Percentiles rank a stretch among this genome's conserved stretches.
These are phyloP conservation scores for Asterochloris sp. DNA, from an alignment of 139 green algal genomes.

Conservation along the genomic window DNA sequence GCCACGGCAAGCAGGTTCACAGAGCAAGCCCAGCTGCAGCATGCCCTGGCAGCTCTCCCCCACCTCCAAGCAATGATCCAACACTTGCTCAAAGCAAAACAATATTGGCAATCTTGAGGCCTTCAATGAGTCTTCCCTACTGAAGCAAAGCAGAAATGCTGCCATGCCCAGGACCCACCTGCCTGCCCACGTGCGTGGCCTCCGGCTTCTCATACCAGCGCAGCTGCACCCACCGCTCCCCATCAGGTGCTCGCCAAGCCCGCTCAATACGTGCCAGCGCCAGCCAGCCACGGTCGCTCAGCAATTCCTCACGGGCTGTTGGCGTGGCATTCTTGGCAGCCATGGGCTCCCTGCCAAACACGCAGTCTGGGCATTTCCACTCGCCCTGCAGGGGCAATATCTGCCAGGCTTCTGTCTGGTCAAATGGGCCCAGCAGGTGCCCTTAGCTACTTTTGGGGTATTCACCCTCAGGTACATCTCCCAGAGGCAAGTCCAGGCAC, in stretches of 20 bases:
- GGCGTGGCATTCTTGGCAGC: not conserved
- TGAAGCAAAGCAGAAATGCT: not conserved
- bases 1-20: not conserved
- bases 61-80: not conserved
- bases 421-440: too few species aligned
- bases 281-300: conserved; percentile 45
- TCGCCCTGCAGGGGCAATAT: conserved; percentile 35
- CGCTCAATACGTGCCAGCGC: conserved; percentile 45
- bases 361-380: conserved; percentile 61
- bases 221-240: conserved; percentile 8
- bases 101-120: not conserved
- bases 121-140: not conserved
- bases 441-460: too few species aligned
- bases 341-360: conserved; percentile 35
- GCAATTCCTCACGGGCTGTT: conserved; percentile 44
- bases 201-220: conserved; percentile 82
- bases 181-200: conserved; percentile 79
- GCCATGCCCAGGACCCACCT: conserved; percentile 27
- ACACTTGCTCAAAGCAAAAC: not conserved
- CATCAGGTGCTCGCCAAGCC: conserved; percentile 34
- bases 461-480: too few species aligned
- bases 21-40: not conserved
- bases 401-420: too few species aligned
- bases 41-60: not conserved
- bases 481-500: too few species aligned